A percentile compares a stretch with the other conserved stretches of the same genome.
Evolutionary conservation across 1,284 basidiomycete genomes (phyloP).

Genomic region (Ustilago hordei): DNA sequence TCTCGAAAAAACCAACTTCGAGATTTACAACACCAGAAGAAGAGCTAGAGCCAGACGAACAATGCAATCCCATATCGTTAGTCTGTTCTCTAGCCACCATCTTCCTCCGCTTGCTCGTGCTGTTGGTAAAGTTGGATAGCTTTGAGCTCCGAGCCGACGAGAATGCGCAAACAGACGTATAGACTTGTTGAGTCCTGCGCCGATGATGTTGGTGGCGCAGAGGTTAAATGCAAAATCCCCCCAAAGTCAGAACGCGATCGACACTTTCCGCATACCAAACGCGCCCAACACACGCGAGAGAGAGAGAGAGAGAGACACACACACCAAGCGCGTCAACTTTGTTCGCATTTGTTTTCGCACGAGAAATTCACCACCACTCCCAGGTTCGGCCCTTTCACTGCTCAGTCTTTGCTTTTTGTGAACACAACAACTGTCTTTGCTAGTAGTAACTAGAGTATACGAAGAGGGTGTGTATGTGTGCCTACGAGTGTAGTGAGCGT

Average conservation of each 20-base stretch:
- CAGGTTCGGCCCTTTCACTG: no score
- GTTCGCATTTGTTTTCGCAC: conserved; percentile 2
- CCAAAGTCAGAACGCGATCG: background rate
- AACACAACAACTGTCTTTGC: no score
- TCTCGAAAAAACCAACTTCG: conserved; percentile 26
- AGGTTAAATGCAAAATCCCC: background rate
- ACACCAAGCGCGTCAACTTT: background rate
- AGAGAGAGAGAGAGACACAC: background rate
- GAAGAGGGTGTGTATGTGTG: background rate
- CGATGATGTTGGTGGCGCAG: conserved; percentile 3
- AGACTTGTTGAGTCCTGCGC: background rate
- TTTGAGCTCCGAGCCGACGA: no score
- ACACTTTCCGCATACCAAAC: conserved; percentile 1
- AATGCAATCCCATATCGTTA: no score
- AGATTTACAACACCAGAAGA: conserved; percentile 1
- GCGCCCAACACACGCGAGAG: no score
- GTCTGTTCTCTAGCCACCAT: no score
- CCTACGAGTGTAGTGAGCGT: no score
- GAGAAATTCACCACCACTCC: background rate
- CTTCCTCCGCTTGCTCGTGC: no score
- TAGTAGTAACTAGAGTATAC: background rate
- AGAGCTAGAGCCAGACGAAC: background rate
- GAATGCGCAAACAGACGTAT: no score
- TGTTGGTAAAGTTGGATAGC: no score
- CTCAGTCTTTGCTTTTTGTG: no score